Percentiles rank a stretch among this genome's conserved stretches.
These are phyloP conservation scores for Tympanopsis confertula DNA, from an alignment of 2,329 filamentous ascomycete species.

Conservation along the genomic window DNA sequence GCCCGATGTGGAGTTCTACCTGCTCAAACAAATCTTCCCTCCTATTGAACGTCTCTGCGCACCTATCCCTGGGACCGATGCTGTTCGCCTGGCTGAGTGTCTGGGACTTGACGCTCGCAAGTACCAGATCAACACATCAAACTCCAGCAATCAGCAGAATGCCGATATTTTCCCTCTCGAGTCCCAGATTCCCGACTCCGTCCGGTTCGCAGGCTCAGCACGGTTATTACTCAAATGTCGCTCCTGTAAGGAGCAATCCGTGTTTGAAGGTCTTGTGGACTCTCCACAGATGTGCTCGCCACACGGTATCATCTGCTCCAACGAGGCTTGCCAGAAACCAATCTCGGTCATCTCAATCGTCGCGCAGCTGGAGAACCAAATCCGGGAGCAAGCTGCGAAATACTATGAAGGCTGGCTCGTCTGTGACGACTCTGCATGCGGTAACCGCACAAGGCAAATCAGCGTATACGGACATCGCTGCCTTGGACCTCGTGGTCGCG, in stretches of 20 bases:
- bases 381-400: constrained; percentile 63
- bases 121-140: constrained; percentile 56
- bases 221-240: constrained; percentile 72
- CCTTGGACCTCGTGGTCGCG: constrained; percentile 75
- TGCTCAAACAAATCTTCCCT: constrained; percentile 95
- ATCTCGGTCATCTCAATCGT: constrained; percentile 65
- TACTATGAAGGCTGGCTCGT: constrained; percentile 92
- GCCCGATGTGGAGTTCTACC: constrained; percentile 94
- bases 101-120: constrained; percentile 82
- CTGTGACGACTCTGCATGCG: constrained; percentile 82
- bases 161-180: constrained; percentile 81
- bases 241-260: constrained; percentile 58
- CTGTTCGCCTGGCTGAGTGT: constrained; percentile 80
- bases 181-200: constrained; percentile 81
- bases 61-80: constrained; percentile 86
- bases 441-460: constrained; percentile 79
- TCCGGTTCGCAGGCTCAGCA: constrained; percentile 74
- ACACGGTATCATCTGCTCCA: constrained; percentile 62
- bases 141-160: constrained; percentile 25
- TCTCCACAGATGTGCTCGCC: constrained; percentile 53
- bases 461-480: constrained; percentile 86
- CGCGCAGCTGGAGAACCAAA: constrained; percentile 76
- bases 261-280: constrained; percentile 64
- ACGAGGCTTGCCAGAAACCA: constrained; percentile 41
- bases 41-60: constrained; percentile 95